Evolutionary conservation across 345 rosid species (phyloP).

Genomic region (Hibiscus syriacus): DNA sequence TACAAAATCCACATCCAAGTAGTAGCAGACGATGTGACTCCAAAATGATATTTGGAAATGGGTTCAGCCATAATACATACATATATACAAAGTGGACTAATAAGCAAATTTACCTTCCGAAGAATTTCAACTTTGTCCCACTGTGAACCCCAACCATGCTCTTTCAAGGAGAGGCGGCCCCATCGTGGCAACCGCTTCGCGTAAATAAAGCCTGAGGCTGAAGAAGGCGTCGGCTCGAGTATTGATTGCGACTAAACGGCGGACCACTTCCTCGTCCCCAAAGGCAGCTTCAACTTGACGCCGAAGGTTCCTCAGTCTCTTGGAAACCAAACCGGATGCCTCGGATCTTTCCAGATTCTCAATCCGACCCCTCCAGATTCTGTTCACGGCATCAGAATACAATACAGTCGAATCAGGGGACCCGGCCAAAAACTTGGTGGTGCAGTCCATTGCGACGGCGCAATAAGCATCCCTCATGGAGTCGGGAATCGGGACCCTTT

Average conservation of each 20-base stretch:
- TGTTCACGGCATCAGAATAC: not conserved
- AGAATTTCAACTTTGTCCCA: too few relatives aligned
- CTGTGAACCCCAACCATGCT: not conserved
- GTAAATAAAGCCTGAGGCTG: not conserved
- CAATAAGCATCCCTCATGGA: not conserved
- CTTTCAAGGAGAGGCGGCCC: not conserved
- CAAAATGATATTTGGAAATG: too few relatives aligned
- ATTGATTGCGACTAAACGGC: not conserved
- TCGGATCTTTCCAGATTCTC: not conserved
- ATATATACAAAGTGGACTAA: not conserved
- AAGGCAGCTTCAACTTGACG: not conserved
- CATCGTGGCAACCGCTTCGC: not conserved
- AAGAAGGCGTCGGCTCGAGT: not conserved
- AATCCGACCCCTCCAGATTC: not conserved
- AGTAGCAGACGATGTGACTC: too few relatives aligned
- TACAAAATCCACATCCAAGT: too few relatives aligned
- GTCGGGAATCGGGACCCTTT: not conserved
- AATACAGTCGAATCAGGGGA: not conserved
- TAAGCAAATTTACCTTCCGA: not conserved
- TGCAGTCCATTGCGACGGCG: not conserved
- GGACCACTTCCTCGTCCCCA: not conserved
- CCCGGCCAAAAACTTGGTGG: not conserved
- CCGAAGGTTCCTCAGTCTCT: not conserved
- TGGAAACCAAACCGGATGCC: not conserved
- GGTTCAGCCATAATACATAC: not conserved